These are phyloP conservation scores for Populus hybrid DNA, from an alignment of 441 rosid genomes.

Conservation along the genomic window DNA sequence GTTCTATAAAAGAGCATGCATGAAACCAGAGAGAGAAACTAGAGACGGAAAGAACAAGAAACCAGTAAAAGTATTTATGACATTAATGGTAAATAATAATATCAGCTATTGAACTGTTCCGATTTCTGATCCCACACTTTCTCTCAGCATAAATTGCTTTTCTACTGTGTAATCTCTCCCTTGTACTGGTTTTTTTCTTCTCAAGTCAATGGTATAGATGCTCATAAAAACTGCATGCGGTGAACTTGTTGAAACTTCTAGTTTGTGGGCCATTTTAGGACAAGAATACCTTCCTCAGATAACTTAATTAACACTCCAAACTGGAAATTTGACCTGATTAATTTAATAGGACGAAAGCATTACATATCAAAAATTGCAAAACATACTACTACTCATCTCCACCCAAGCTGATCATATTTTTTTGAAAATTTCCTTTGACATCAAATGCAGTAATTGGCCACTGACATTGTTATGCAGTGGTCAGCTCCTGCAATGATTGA, in stretches of 20 bases:
- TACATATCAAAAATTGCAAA: neutral
- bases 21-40: neutral
- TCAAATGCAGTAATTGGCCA: neutral
- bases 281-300: slow-evolving; percentile 1
- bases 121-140: neutral
- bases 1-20: neutral
- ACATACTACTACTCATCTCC: neutral
- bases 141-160: neutral
- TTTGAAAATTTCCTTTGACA: slow-evolving; percentile 7
- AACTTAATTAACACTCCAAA: neutral
- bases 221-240: slow-evolving; percentile 9
- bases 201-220: slow-evolving; percentile 20
- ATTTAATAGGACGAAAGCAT: neutral
- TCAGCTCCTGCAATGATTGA: slow-evolving; percentile 13
- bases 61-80: neutral
- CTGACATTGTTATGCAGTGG: neutral
- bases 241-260: slow-evolving; percentile 10
- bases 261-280: slow-evolving; percentile 25
- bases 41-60: neutral
- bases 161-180: neutral
- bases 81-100: neutral
- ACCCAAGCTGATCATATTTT: neutral
- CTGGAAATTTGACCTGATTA: slow-evolving; percentile 9
- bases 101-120: neutral
- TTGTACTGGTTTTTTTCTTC: neutral